Evolutionary conservation across 208 protist species (phyloP), one percentile per base, ranked within the genome.

Genomic region (Leptomonas pyrrhocoris): DNA sequence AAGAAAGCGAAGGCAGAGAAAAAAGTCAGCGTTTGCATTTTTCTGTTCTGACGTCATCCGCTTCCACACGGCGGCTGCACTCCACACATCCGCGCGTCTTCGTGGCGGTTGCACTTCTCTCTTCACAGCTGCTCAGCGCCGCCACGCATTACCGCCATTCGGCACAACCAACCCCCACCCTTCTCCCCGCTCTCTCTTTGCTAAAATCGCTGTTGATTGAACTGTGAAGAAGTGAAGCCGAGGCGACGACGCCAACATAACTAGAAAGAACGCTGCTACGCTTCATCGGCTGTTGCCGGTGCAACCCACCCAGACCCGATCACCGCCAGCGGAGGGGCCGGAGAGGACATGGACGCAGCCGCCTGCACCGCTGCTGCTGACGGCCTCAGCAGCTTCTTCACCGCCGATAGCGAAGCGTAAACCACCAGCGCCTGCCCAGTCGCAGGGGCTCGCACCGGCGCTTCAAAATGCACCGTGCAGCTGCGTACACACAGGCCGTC

Each of bases 381-480:
- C 8, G 5, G 30, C 21, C 27, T 23, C 15, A 30, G 31, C n/a
- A 25, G 28, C 21, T 15, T 15, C 40, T 21, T 25, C 16, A 83
- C 34, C n/a, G 21, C 60, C 5, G 42, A 0, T 28, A 62, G 40
- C 8, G 79, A 43, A 12, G 66, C 40, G 70, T 94, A 92, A 1
- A 76, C 62, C 36, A 92, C 86, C 6, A 92, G 61, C 38, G 79
- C 77, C 71, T 94, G 89, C 9, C 89, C 89, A 7, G 82, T 11
- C 13, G 84, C 80, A n/a, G 88, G 19, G n/a, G 86, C 84, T 3
- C 89, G 85, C 38, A 88, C 70, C 1, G 85, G 74, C 8, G 53
- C 62, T 8, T 80, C 71, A 18, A 90, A 83, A 12, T 55, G 34
- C 1, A 90, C 80, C 28, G 34, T 40, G 36, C 50, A 64, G 31